Conservation (phyloP, 805 yeast genomes). For the Pichia nanzhaoensis region DNA sequence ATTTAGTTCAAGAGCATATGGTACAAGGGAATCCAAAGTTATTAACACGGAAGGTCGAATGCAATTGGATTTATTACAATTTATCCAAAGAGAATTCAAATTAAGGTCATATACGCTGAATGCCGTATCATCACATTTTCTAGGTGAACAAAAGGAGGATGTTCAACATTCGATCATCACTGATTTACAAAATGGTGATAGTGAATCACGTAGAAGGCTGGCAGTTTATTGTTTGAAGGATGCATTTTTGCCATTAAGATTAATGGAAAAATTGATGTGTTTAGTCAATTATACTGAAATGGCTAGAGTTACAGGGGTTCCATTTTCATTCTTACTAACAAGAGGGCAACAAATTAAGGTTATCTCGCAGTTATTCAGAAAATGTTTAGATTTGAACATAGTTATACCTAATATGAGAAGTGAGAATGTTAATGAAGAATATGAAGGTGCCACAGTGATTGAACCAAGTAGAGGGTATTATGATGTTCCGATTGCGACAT, state of each 20-base stretch:
- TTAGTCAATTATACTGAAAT: conserved; percentile 95
- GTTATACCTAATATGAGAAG: conserved; percentile 86
- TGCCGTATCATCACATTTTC: conserved; percentile 88
- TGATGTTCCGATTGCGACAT: conserved; percentile 93
- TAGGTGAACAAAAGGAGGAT: conserved; percentile 96
- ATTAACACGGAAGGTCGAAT: conserved; percentile 93
- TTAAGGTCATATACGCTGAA: conserved; percentile 90
- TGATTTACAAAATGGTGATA: conserved; percentile 83
- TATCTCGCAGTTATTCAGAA: conserved; percentile 88
- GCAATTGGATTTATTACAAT: conserved; percentile 89
- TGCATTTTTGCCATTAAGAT: conserved; percentile 83
- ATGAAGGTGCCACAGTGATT: conserved; percentile 98
- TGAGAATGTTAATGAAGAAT: conserved; percentile 81
- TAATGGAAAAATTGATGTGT: conserved; percentile 91
- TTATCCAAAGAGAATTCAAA: conserved; percentile 90
- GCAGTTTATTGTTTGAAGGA: conserved; percentile 97
- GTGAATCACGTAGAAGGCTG: conserved; percentile 87
- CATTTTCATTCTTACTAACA: conserved; percentile 78
- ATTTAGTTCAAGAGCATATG: conserved; percentile 92
- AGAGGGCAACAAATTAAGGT: conserved; percentile 99
- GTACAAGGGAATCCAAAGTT: conserved; percentile 87
- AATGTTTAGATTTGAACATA: conserved; percentile 78
- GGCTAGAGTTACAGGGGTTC: conserved; percentile 99
- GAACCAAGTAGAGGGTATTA: conserved; percentile 95
- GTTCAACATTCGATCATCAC: conserved; percentile 97